These are phyloP conservation scores for Boeremia exigua DNA, from an alignment of 2,329 filamentous ascomycete genomes.

Conservation along the genomic window DNA sequence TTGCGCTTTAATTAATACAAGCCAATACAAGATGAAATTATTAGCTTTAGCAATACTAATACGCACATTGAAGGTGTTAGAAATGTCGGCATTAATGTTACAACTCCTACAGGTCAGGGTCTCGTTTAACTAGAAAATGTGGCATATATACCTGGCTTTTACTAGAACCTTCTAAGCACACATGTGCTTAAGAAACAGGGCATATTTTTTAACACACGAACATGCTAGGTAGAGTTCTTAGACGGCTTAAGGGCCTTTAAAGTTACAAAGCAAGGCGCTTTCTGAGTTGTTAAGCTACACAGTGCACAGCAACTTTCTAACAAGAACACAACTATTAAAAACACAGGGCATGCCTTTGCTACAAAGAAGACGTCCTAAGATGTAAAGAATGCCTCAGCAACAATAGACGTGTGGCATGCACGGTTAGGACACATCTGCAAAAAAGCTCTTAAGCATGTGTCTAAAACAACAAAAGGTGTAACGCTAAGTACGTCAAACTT, in stretches of 20 bases:
- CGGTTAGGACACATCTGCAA: not conserved
- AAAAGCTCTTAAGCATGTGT: not conserved
- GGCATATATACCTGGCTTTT: not conserved
- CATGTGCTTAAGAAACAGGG: not conserved
- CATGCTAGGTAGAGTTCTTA: not conserved
- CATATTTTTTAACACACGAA: not conserved
- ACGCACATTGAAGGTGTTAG: not conserved
- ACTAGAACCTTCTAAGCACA: not conserved
- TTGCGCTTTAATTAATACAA: not conserved
- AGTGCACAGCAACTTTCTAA: not conserved
- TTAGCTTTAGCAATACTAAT: not conserved
- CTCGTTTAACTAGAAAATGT: not conserved
- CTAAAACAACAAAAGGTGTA: not conserved
- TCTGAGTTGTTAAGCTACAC: not conserved
- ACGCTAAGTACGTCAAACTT: not conserved
- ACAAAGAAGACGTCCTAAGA: not conserved
- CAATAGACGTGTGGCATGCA: not conserved
- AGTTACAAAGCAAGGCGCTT: not conserved
- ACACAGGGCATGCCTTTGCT: not conserved
- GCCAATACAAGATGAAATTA: not conserved
- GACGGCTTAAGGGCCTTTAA: not conserved
- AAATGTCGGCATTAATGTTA: not conserved
- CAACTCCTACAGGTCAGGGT: not conserved
- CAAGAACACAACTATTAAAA: too few species aligned
- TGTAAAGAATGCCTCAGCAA: not conserved